Conservation (phyloP, 139 green algal genomes). For the Chlamydomonas sphaeroides region DNA sequence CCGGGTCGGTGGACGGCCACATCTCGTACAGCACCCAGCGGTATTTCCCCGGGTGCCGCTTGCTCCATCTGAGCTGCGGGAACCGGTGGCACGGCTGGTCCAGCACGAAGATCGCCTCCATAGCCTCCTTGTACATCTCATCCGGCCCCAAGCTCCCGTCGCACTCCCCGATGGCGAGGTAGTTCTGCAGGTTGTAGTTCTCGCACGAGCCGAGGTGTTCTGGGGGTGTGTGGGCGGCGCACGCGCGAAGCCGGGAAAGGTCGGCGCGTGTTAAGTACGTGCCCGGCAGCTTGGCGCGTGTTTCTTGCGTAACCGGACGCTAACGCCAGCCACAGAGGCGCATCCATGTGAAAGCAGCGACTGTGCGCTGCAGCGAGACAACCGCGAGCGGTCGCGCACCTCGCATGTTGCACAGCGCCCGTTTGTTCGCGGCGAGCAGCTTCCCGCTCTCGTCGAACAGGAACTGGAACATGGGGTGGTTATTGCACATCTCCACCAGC, state of each 20-base stretch:
- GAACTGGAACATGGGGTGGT: slow-evolving; percentile 77
- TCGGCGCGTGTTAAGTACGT: no score
- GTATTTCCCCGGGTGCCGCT: slow-evolving; percentile 67
- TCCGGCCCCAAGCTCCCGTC: slow-evolving; percentile 52
- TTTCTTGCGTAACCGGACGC: no score
- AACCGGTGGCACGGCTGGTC: slow-evolving; percentile 62
- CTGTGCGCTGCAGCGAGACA: no score
- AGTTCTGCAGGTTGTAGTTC: slow-evolving; percentile 60
- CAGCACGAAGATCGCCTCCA: slow-evolving; percentile 55
- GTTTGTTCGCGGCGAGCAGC: slow-evolving; percentile 68
- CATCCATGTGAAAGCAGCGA: no score
- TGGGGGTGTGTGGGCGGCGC: no score
- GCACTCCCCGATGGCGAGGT: slow-evolving; percentile 63
- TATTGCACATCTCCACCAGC: slow-evolving; percentile 68
- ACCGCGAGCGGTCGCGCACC: no score
- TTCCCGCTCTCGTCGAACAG: slow-evolving; percentile 68
- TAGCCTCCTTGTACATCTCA: slow-evolving; percentile 56
- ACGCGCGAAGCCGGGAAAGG: no score
- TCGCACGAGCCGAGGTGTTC: slow-evolving; percentile 58
- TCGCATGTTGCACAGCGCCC: slow-evolving; percentile 63
- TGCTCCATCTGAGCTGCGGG: slow-evolving; percentile 67
- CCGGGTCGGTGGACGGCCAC: slow-evolving; percentile 66
- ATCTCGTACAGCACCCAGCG: slow-evolving; percentile 75
- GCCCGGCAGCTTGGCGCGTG: no score
- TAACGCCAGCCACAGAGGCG: no score